Conservation (phyloP, 148 eudicot genomes). For the Rhododendron williamsianum region DNA sequence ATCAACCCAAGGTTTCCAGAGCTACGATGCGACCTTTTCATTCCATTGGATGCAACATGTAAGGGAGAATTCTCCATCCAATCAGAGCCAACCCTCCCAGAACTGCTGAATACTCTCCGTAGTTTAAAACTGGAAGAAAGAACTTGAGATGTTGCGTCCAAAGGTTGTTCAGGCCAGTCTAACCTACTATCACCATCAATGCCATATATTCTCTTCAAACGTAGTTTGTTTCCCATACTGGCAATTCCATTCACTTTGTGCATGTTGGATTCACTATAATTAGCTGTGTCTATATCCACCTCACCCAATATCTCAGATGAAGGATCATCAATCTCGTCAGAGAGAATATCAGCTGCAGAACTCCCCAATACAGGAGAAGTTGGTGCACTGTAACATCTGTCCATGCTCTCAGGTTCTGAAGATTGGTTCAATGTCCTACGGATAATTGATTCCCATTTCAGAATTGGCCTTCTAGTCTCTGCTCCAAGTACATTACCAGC, state of each 20-base stretch:
- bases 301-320: constrained; percentile 18
- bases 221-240: constrained; percentile 25
- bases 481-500: constrained; percentile 89
- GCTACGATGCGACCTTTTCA: constrained; percentile 50
- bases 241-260: constrained; percentile 17
- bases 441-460: constrained; percentile 72
- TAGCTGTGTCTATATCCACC: constrained; percentile 17
- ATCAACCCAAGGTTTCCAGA: constrained; percentile 43
- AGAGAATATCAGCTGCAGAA: constrained; percentile 47
- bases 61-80: constrained; percentile 34
- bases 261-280: constrained; percentile 13
- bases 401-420: constrained; percentile 36
- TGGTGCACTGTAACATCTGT: constrained; percentile 68
- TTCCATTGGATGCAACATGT: constrained; percentile 20
- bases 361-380: constrained; percentile 58
- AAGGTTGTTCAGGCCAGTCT: constrained; percentile 55
- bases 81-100: constrained; percentile 38
- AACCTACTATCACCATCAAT: constrained; percentile 48
- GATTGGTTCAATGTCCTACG: constrained; percentile 62
- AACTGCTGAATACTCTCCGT: constrained; percentile 55
- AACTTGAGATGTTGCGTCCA: constrained; percentile 38
- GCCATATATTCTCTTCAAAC: constrained; percentile 47
- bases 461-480: constrained; percentile 66
- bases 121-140: constrained; percentile 38
- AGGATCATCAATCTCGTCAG: constrained; percentile 29